Base-by-base conservation (phyloP, 2,329 filamentous ascomycete species). In the Fusarium coffeatum region DNA sequence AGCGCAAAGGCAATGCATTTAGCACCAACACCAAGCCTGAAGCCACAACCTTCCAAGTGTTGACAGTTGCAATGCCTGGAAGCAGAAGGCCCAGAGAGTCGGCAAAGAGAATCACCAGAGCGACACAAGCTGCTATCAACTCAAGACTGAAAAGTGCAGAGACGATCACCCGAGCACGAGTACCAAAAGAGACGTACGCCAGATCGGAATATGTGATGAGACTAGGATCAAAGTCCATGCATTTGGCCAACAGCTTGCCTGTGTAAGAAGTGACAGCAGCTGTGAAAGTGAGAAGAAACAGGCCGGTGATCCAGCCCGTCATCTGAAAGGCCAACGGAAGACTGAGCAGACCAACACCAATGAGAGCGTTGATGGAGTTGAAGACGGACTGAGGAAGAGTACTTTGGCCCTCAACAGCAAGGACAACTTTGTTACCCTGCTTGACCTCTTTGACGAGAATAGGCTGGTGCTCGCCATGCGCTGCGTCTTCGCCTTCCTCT, bases 141-240 rank as follows among this genome's bases (percentile, higher is more conserved):
- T 98, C 95, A 45, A 98, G 78, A 13, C 90, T 94, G 81, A 98
- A 98, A 18, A 98, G 84, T 1, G 97, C 83, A 66, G 93, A 97
- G 10, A 93, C 95, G 30, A 92, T 87, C 34, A 97, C 84, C 37
- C 95, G 90, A 37, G 94, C 95, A 61, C 88, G 90, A 18, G 90
- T 88, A 11, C 95, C 95, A 78, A 97, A 98, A 22, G 93, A 94
- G 72, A 97, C 91, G 76, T 92, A 98, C 3, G 95, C 96, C 49
- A 98, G 84, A 77, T 98, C 95, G 34, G 94, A 96, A 79, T 98
- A 98, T 4, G 95, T 98, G 74, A 98, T 94, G 69, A 98, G 88
- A 53, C 89, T 92, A 64, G 87, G 88, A 80, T 98, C 93, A 23
- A 93, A 88, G 72, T 97, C 91, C 83, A 98, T 90, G 79, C 95